phyloP scores from a whole-genome alignment of 2,329 filamentous ascomycete genomes.

The Cercospora beticola region DNA sequence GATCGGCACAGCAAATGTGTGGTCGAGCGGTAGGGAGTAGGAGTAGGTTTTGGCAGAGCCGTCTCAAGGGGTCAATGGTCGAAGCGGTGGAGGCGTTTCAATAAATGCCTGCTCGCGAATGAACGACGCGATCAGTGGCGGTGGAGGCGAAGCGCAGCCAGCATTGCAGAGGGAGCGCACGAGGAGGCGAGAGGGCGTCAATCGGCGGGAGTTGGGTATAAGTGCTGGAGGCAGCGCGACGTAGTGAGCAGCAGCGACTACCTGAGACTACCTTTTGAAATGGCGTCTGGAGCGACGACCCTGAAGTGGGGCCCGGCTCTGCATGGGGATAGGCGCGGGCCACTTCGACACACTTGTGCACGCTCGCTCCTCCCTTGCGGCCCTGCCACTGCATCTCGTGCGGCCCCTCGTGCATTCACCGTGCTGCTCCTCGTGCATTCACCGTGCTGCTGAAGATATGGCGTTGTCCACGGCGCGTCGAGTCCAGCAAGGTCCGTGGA shows the following conservation, averaged over 20 bases:
- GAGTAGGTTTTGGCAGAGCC: constrained; percentile 1
- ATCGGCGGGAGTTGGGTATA: background rate
- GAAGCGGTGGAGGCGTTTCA: constrained; percentile 4
- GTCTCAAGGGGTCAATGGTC: constrained; percentile 4
- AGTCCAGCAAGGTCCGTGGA: background rate
- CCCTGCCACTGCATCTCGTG: background rate
- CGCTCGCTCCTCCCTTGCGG: background rate
- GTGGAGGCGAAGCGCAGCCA: background rate
- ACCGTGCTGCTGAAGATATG: background rate
- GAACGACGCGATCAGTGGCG: background rate
- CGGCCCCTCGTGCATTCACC: background rate
- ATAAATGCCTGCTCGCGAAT: background rate
- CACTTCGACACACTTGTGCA: background rate
- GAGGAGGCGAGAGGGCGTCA: background rate
- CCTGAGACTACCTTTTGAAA: constrained; percentile 7
- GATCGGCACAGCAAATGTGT: background rate
- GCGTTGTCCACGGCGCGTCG: background rate
- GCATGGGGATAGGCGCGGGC: background rate
- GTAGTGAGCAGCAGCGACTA: background rate
- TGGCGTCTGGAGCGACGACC: constrained; percentile 6
- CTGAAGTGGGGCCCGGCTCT: background rate
- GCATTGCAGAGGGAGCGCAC: background rate
- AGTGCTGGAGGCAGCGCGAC: background rate
- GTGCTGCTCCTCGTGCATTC: background rate
- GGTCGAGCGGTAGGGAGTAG: constrained; percentile 3